phyloP scores from a whole-genome alignment of 495 filamentous ascomycete genomes.

The Xylona heveae region DNA sequence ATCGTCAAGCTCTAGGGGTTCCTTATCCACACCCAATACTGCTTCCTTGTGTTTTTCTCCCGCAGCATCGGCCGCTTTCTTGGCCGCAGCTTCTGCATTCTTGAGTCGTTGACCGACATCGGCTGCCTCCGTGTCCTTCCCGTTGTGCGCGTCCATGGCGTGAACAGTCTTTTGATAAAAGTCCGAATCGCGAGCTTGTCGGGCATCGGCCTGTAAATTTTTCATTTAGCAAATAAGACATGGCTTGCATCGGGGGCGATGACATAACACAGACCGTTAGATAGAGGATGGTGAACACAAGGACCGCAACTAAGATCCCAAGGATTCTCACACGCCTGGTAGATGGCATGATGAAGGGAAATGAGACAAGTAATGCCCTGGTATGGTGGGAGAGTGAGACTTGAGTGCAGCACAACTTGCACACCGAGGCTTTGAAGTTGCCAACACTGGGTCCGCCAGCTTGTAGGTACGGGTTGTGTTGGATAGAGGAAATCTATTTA shows the following conservation, averaged over 20 bases:
- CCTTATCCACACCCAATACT: slow-evolving; percentile 4
- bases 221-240: no score
- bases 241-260: no score
- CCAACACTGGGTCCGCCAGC: no score
- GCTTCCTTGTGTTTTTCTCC: slow-evolving; percentile 2
- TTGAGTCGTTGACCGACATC: slow-evolving; percentile 8
- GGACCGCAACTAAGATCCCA: not conserved
- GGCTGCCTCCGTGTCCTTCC: slow-evolving; percentile 25
- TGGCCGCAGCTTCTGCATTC: slow-evolving; percentile 23
- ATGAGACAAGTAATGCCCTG: not conserved
- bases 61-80: slow-evolving; percentile 10
- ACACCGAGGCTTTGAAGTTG: no score
- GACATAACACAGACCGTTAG: no score
- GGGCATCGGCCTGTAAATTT: slow-evolving; percentile 6
- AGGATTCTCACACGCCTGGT: not conserved
- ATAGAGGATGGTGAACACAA: not conserved
- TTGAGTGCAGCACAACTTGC: no score
- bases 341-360: not conserved
- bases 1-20: slow-evolving; percentile 2
- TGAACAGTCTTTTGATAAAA: slow-evolving; percentile 24
- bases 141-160: slow-evolving; percentile 32
- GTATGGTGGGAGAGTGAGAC: not conserved
- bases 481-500: no score
- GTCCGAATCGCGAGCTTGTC: slow-evolving; percentile 22
- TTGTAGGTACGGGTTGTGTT: no score